Conservation (phyloP, 345 rosid species). For the Reutealis trisperma region DNA sequence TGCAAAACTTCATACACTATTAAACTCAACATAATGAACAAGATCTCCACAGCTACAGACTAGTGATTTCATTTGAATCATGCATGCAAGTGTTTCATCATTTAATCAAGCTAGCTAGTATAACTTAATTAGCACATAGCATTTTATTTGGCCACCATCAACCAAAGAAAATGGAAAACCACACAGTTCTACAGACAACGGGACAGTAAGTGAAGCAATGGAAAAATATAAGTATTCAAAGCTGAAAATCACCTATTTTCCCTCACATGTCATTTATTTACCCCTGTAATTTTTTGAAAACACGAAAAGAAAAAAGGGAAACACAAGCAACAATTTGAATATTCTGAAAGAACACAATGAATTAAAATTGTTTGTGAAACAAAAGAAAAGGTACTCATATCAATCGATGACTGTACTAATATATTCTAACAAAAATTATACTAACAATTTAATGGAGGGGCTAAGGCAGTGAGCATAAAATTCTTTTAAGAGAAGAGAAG, state of each 20-base stretch:
- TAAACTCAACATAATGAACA: not conserved
- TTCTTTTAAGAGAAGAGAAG: not conserved
- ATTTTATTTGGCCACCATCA: not conserved
- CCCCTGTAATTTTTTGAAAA: too few species aligned
- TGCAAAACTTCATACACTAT: slow-evolving; percentile 11
- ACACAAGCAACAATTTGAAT: too few species aligned
- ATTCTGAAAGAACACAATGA: not conserved
- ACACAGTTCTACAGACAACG: not conserved
- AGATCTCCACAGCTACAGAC: not conserved
- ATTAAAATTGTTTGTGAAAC: not conserved
- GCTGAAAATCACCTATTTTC: too few species aligned
- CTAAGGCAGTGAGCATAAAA: not conserved
- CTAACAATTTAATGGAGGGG: not conserved
- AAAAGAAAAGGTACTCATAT: not conserved
- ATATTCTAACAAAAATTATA: too few species aligned
- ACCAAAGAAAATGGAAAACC: not conserved
- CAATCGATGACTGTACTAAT: not conserved
- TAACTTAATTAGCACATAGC: not conserved
- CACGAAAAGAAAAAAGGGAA: too few species aligned
- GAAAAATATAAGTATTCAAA: not conserved
- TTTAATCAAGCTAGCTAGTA: not conserved
- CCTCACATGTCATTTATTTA: too few species aligned
- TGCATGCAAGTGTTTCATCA: not conserved
- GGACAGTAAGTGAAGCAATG: not conserved
- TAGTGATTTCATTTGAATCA: not conserved